Conservation (phyloP, 805 yeast species). For the Priceomyces melissophilus region DNA sequence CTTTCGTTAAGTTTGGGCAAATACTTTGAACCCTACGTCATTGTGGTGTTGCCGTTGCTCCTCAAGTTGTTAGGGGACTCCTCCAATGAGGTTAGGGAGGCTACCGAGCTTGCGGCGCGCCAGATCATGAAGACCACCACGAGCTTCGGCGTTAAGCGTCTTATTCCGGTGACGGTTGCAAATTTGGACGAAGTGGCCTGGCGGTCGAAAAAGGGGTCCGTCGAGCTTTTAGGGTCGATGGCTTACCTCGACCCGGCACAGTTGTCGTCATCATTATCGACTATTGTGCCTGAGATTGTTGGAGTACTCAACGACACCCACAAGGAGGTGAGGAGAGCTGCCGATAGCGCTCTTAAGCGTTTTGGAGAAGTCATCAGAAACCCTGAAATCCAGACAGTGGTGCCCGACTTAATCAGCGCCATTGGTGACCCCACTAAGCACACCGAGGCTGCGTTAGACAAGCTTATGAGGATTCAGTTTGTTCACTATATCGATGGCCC, state of each 20-base stretch:
- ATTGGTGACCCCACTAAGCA: conserved; percentile 93
- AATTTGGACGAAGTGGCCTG: conserved; percentile 87
- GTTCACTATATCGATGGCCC: conserved; percentile 99
- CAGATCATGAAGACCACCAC: conserved; percentile 89
- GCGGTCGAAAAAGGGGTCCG: conserved; percentile 97
- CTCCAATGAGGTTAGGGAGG: conserved; percentile 79
- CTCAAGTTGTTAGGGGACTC: conserved; percentile 82
- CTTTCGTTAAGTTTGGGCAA: conserved; percentile 73
- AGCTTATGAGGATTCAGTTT: conserved; percentile 83
- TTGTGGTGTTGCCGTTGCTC: conserved; percentile 80
- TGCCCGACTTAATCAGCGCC: conserved; percentile 82
- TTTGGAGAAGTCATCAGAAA: conserved; percentile 97
- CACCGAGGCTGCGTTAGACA: conserved; percentile 85
- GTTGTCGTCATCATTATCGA: conserved; percentile 80
- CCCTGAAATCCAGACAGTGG: conserved; percentile 92
- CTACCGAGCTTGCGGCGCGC: conserved; percentile 84
- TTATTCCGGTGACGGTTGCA: conserved; percentile 86
- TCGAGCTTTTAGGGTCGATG: conserved; percentile 94
- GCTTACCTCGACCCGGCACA: conserved; percentile 96
- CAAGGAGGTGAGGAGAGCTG: conserved; percentile 94
- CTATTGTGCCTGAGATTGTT: conserved; percentile 93
- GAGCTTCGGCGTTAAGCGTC: conserved; percentile 82
- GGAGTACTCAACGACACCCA: conserved; percentile 93
- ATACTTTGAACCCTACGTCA: conserved; percentile 89
- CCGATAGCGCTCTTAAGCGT: conserved; percentile 79